Evolutionary conservation across 495 filamentous ascomycete genomes (phyloP), one percentile per base, ranked within the genome.

Genomic region (Chaetomium cochliodes): DNA sequence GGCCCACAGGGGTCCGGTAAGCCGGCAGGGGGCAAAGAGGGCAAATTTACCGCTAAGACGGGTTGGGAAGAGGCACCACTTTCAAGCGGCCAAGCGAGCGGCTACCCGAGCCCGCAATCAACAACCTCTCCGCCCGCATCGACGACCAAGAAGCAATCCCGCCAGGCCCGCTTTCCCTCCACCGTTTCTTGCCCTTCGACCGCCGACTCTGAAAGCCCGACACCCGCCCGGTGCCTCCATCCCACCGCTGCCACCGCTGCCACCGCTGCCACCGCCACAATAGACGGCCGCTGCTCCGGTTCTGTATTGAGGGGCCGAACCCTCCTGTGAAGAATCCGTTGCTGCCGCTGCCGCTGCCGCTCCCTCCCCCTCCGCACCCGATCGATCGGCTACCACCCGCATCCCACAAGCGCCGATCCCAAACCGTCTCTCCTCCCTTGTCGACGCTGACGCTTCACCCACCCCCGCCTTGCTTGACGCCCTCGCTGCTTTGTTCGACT

Each of bases 11-110:
- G 52, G 9, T 6, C 52, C 15, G 52, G 51, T 30, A 30, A 23
- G 25, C 23, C 13, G 22, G 22, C 30, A 57, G 57, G 18, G 49
- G 28, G 28, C 28, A 30, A 30, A 46, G 41, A 33, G 62, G 46
- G 53, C 42, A 42, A 59, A 63, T 56, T 56, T 52, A 33, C 44
- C 66, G 58, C 65, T 67, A 67, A 46, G 44, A 57, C 60, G 1
- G 37, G 56, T 67, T 64, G n/a, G 44, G 65, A 33, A 41, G 33
- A 8, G 16, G 42, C 60, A 63, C 55, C 65, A 63, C 55, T 39
- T 49, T 42, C n/a, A 11, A 46, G 60, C 59, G 47, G 53, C 58
- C 52, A 68, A 65, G 62, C 66, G 66, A 68, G 66, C 66, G 66
- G 66, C 66, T 65, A 65, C 66, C 46, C 54, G 18, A 50, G 47